Evolutionary conservation across 768 basidiomycete genomes (phyloP).

Genomic region (Tulasnella sp.): DNA sequence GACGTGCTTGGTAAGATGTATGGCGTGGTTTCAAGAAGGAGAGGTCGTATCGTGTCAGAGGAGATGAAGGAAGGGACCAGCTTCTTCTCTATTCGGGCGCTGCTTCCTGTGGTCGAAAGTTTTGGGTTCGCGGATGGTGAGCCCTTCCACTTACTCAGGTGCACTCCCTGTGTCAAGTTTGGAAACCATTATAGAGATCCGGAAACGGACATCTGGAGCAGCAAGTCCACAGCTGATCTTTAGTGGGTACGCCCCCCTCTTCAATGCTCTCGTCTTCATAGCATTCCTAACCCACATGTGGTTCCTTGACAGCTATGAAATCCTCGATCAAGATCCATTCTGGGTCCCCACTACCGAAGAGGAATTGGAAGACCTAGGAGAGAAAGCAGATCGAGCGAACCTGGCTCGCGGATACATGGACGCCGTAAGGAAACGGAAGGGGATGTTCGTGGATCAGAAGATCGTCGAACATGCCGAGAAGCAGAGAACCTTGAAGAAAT

Average conservation of each 20-base stretch:
- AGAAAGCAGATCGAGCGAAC: constrained; percentile 88
- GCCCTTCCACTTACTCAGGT: not conserved
- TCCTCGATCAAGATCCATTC: constrained; percentile 89
- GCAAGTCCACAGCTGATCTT: constrained; percentile 97
- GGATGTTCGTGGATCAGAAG: constrained; percentile 90
- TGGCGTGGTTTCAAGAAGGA: constrained; percentile 81
- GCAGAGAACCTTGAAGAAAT: constrained; percentile 66
- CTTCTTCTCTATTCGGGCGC: constrained; percentile 83
- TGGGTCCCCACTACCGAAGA: constrained; percentile 98
- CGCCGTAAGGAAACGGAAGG: constrained; percentile 78
- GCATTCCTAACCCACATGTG: constrained; percentile 16
- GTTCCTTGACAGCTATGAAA: constrained; percentile 58
- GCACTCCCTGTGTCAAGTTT: not conserved
- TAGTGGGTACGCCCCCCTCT: constrained; percentile 54
- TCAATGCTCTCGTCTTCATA: not conserved
- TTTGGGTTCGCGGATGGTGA: constrained; percentile 95
- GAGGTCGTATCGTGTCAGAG: constrained; percentile 87
- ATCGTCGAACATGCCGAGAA: constrained; percentile 95
- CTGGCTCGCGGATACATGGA: constrained; percentile 93
- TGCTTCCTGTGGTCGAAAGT: constrained; percentile 91
- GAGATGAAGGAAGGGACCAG: constrained; percentile 98
- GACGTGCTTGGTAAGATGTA: constrained; percentile 98
- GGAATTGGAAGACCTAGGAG: constrained; percentile 91
- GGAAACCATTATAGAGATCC: constrained; percentile 55
- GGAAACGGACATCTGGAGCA: constrained; percentile 91